phyloP scores from a whole-genome alignment of 345 rosid species.

The Aquilaria sinensis region DNA sequence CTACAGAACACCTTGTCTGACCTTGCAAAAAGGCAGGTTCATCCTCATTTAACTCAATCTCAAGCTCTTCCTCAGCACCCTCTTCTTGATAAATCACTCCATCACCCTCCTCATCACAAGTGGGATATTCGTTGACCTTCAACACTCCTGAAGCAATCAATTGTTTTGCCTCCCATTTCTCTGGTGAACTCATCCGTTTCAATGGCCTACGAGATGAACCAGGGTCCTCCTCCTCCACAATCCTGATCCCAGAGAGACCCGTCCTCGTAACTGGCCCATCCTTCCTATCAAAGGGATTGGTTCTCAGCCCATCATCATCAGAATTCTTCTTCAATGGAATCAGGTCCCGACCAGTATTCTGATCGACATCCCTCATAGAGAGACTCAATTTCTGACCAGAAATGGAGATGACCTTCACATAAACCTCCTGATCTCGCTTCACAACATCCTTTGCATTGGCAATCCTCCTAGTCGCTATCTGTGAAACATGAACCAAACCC shows the following conservation, averaged over 20 bases:
- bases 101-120: constrained; percentile 83
- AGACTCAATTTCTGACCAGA: constrained; percentile 58
- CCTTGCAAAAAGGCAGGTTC: constrained; percentile 86
- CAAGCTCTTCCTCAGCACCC: constrained; percentile 89
- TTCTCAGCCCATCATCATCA: constrained; percentile 37
- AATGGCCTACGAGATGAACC: constrained; percentile 55
- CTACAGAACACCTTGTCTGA: constrained; percentile 61
- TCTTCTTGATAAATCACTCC: constrained; percentile 79
- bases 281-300: constrained; percentile 37
- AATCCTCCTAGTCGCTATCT: constrained; percentile 60
- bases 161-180: constrained; percentile 88
- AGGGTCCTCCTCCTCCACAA: constrained; percentile 38
- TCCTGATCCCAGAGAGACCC: constrained; percentile 62
- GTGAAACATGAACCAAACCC: constrained; percentile 85
- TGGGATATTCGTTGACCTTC: constrained; percentile 49
- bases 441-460: constrained; percentile 55
- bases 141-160: constrained; percentile 86
- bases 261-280: constrained; percentile 42
- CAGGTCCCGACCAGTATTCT: constrained; percentile 70
- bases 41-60: constrained; percentile 85
- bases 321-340: constrained; percentile 56
- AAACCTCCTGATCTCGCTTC: constrained; percentile 65
- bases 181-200: constrained; percentile 87
- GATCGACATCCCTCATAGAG: constrained; percentile 70
- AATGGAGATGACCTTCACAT: constrained; percentile 66